These are phyloP conservation scores for Salvia splendens DNA, from an alignment of 257 asterid genomes.

Conservation along the genomic window DNA sequence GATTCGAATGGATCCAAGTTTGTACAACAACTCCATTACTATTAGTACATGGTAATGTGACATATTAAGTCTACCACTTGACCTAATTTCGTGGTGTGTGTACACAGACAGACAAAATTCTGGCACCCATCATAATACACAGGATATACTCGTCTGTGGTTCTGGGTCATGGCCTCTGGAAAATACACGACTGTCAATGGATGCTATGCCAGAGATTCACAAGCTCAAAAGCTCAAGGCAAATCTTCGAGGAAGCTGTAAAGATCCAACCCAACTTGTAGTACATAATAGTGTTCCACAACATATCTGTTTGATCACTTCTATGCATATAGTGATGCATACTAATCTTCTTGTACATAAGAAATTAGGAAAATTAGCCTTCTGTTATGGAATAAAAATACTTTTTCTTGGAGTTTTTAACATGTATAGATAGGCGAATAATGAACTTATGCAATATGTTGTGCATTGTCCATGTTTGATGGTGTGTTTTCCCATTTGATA, in stretches of 20 bases:
- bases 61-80: neutral
- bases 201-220: constrained; percentile 71
- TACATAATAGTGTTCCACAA: no score
- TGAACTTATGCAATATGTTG: no score
- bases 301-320: no score
- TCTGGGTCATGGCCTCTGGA: constrained; percentile 93
- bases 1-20: constrained; percentile 97
- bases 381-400: no score
- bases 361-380: no score
- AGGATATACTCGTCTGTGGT: constrained; percentile 86
- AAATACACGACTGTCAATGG: constrained; percentile 79
- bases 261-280: no score
- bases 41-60: neutral
- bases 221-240: constrained; percentile 58
- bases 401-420: no score
- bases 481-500: no score
- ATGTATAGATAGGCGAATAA: no score
- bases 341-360: no score
- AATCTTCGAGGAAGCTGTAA: constrained; percentile 36
- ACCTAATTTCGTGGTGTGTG: constrained; percentile 13
- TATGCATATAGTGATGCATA: no score
- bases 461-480: no score
- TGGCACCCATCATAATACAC: constrained; percentile 81
- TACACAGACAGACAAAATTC: constrained; percentile 74
- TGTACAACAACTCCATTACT: neutral